Base-by-base conservation (phyloP, 1,284 basidiomycete species). In the Cystobasidium slooffiae region DNA sequence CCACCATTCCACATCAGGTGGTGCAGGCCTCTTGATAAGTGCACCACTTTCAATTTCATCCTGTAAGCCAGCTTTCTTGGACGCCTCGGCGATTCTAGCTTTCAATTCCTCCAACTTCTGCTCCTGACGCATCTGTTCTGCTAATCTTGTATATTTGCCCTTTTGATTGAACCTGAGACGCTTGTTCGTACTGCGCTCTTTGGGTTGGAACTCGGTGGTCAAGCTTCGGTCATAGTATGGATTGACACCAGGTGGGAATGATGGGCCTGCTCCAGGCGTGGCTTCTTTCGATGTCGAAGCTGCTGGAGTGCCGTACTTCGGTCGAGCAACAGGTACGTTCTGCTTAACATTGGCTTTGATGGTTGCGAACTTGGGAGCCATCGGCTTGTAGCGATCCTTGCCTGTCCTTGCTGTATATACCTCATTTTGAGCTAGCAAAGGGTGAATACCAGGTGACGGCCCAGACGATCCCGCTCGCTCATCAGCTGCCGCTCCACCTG, bases 1-100 rank as follows among this genome's bases (percentile, higher is more conserved):
- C 96, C 97, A 99, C 96, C 96, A 99, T 82, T 99, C 96, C 8
- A 91, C 87, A 6, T 89, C 89, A 0, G 96, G 97, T 5, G 96
- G 96, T 0, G 90, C 86, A 73, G 89, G 88, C 56, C 94, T 87
- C 89, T 94, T 20, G 76, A 74, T 67, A 31, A 67, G 59, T 22
- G 55, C 59, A 51, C 67, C 73, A 31, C 51, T 89, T 83, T 94
- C 92, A 80, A 97, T 91, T 82, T 97, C 96, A 47, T 89, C 88
- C 81, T 96, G 93, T 80, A 99, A 81, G 12, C 96, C 97, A 18
- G 95, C 96, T 83, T 96, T 97, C 76, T 89, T 87, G 41, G 93
- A 92, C 77, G 90, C 90, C 82, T 95, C 93, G 14, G 93, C 92
- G 78, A 99, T 98, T 56, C 94, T 86, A 81, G 91, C 89, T 83